Conservation (phyloP, 2,329 filamentous ascomycete genomes). For the Xylariaceae sp. region DNA sequence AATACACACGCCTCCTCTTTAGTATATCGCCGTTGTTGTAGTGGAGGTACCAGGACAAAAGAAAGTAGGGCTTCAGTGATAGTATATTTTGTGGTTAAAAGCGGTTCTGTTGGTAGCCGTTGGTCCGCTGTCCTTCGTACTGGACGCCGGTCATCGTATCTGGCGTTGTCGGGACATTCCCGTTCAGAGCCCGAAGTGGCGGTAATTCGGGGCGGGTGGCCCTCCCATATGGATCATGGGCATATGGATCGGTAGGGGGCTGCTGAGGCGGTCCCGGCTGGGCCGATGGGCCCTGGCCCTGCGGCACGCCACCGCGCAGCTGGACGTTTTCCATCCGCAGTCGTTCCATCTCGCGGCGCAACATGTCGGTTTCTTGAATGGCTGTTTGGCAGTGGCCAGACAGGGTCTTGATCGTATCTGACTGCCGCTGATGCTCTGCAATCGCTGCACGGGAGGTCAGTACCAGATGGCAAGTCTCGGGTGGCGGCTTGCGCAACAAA, state of each 20-base stretch:
- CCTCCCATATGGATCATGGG: constrained; percentile 20
- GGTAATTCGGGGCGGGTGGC: constrained; percentile 43
- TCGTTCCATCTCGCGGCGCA: constrained; percentile 42
- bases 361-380: constrained; percentile 36
- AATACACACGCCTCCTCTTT: constrained; percentile 7
- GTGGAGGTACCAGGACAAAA: constrained; percentile 1
- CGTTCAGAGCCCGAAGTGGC: constrained; percentile 46
- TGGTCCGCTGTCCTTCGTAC: constrained; percentile 44
- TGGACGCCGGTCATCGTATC: constrained; percentile 62
- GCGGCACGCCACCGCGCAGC: constrained; percentile 28
- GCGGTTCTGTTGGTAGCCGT: constrained; percentile 38
- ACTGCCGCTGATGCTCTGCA: constrained; percentile 50
- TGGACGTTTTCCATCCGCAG: constrained; percentile 42
- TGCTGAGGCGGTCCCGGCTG: constrained; percentile 20
- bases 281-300: constrained; percentile 14
- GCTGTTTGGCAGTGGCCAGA: constrained; percentile 36
- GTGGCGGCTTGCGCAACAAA: too few species aligned
- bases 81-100: constrained; percentile 7
- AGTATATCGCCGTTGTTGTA: constrained; percentile 4
- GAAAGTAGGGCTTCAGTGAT: constrained; percentile 1
- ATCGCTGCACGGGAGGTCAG: constrained; percentile 40
- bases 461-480: background rate
- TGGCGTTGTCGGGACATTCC: constrained; percentile 34
- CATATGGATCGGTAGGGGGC: constrained; percentile 23
- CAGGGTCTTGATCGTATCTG: constrained; percentile 39